Percentiles rank a stretch among this genome's conserved stretches.
phyloP scores from a whole-genome alignment of 176 grass and related monocot species.

The Juncus effusus region DNA sequence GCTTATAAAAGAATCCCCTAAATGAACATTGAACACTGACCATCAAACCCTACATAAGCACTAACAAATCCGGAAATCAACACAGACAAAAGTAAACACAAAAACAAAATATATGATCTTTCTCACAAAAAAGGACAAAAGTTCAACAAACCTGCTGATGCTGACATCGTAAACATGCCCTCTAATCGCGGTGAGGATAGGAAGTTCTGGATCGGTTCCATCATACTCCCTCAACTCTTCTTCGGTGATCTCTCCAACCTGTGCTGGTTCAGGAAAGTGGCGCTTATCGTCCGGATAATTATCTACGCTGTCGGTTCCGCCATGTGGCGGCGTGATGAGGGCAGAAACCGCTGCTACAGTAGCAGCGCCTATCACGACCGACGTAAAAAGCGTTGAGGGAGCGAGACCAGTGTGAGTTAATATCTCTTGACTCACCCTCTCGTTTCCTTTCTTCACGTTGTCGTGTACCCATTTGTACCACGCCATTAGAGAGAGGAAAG shows the following conservation, averaged over 20 bases:
- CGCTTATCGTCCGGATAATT: slow-evolving; percentile 16
- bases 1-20: no score
- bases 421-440: slow-evolving; percentile 34
- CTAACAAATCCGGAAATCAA: no score
- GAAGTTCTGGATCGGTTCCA: slow-evolving; percentile 36
- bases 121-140: background rate
- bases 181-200: slow-evolving; percentile 44
- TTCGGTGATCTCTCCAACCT: slow-evolving; percentile 48
- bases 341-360: slow-evolving; percentile 18
- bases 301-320: background rate
- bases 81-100: no score
- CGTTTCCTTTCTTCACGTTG: slow-evolving; percentile 24
- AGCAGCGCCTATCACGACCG: slow-evolving; percentile 9
- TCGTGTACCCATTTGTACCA: slow-evolving; percentile 11
- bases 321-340: slow-evolving; percentile 15
- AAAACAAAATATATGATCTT: no score
- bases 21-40: no score
- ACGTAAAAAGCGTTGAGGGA: slow-evolving; percentile 29
- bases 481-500: background rate
- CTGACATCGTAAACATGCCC: slow-evolving; percentile 47
- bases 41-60: no score
- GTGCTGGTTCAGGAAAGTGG: slow-evolving; percentile 22
- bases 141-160: slow-evolving; percentile 36
- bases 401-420: slow-evolving; percentile 28
- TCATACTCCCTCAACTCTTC: slow-evolving; percentile 57